Conservation (phyloP, 768 basidiomycete genomes). For the Fistulinella prunicolor region DNA sequence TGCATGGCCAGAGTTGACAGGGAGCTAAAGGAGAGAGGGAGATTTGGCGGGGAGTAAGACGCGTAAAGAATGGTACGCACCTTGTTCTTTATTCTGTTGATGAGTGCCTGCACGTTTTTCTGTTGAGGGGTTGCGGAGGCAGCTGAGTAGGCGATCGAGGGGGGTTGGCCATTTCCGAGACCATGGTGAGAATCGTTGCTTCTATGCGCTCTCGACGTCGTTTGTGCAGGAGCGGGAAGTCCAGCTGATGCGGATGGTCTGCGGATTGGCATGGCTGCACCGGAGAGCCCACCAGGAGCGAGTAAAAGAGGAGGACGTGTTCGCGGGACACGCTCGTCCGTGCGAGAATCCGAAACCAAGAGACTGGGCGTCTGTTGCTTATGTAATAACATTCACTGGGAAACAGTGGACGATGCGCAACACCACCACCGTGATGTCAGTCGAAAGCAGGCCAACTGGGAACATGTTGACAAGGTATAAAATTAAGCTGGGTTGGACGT, state of each 20-base stretch:
- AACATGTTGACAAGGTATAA: no score
- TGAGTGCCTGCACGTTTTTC: constrained; percentile 77
- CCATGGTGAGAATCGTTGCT: constrained; percentile 61
- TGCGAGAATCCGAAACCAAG: constrained; percentile 17
- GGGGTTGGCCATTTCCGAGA: constrained; percentile 33
- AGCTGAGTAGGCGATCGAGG: constrained; percentile 37
- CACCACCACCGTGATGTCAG: no score
- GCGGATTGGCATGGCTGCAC: constrained; percentile 46
- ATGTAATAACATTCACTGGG: constrained; percentile 16
- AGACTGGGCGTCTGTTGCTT: constrained; percentile 10
- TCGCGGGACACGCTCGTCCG: constrained; percentile 15
- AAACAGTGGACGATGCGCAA: not conserved
- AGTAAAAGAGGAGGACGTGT: constrained; percentile 7
- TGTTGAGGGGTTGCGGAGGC: constrained; percentile 61
- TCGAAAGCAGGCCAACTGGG: no score
- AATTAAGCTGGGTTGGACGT: no score
- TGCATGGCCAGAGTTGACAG: constrained; percentile 75
- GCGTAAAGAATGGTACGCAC: constrained; percentile 36
- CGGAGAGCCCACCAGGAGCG: constrained; percentile 23
- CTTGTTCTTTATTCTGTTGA: constrained; percentile 79
- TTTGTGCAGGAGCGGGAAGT: constrained; percentile 32
- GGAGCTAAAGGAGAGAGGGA: constrained; percentile 51
- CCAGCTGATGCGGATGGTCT: constrained; percentile 60
- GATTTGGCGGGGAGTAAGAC: not conserved
- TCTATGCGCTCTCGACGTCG: constrained; percentile 51